A percentile compares a stretch with the other conserved stretches of the same genome.
Conservation (phyloP, 2,329 filamentous ascomycete genomes). For the Fusarium mundagurra region DNA sequence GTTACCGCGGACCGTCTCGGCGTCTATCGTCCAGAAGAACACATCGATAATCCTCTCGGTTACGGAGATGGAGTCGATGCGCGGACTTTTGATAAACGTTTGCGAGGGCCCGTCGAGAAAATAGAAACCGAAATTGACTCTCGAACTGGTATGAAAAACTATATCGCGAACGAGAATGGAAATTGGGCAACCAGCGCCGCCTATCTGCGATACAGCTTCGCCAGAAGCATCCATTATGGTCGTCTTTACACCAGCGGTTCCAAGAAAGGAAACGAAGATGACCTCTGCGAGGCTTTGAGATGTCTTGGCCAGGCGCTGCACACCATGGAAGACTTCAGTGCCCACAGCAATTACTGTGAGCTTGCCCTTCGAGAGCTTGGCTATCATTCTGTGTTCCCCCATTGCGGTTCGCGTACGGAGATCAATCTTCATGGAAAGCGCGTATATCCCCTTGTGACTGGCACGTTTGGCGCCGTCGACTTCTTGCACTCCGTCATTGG, state of each 20-base stretch:
- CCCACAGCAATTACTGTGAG: constrained; percentile 87
- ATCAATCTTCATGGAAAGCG: constrained; percentile 70
- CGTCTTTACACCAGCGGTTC: constrained; percentile 77
- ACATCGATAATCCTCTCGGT: constrained; percentile 81
- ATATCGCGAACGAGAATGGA: constrained; percentile 91
- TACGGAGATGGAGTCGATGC: constrained; percentile 91
- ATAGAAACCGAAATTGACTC: constrained; percentile 78
- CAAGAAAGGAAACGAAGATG: constrained; percentile 73
- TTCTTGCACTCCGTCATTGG: constrained; percentile 82
- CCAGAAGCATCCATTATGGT: constrained; percentile 79
- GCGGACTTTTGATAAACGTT: constrained; percentile 79
- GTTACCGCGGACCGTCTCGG: constrained; percentile 83
- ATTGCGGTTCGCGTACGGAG: constrained; percentile 74
- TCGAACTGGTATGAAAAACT: constrained; percentile 97
- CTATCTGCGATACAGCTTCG: constrained; percentile 81
- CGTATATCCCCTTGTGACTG: constrained; percentile 80
- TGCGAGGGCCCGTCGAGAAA: constrained; percentile 80
- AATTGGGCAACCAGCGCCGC: constrained; percentile 90
- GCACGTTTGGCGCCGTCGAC: constrained; percentile 80
- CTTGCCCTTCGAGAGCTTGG: constrained; percentile 79
- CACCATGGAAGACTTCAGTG: constrained; percentile 81
- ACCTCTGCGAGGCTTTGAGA: constrained; percentile 82
- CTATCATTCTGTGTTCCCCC: constrained; percentile 82
- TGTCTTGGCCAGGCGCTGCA: constrained; percentile 81
- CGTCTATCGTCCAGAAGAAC: constrained; percentile 80